A percentile compares a stretch with the other conserved stretches of the same genome.
These are phyloP conservation scores for Clarireedia hainanense DNA, from an alignment of 2,329 filamentous ascomycete genomes.

Conservation along the genomic window DNA sequence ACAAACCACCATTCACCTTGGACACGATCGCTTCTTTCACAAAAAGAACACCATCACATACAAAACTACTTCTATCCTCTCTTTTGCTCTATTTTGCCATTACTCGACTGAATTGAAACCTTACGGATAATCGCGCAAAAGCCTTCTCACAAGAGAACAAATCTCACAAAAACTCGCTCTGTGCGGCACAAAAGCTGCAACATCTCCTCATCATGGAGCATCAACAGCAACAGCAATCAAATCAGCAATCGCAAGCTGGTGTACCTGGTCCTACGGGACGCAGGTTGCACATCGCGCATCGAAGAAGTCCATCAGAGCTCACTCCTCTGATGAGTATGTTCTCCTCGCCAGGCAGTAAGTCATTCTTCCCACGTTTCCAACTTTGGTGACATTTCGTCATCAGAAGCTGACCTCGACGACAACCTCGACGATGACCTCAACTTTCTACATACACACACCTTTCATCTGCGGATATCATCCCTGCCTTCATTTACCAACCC, in stretches of 20 bases:
- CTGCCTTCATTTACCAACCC: not conserved
- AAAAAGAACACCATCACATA: not conserved
- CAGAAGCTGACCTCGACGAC: not conserved
- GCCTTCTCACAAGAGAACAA: slow-evolving; percentile 7
- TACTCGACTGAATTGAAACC: not conserved
- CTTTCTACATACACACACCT: not conserved
- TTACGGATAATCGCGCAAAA: no score
- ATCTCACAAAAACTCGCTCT: slow-evolving; percentile 6
- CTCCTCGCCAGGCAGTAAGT: slow-evolving; percentile 51
- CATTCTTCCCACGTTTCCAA: slow-evolving; percentile 11
- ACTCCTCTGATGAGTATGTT: slow-evolving; percentile 96
- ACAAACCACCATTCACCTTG: slow-evolving; percentile 27
- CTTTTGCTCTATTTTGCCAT: slow-evolving; percentile 19
- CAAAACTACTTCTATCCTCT: slow-evolving; percentile 23
- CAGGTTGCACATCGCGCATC: slow-evolving; percentile 93
- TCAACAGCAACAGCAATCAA: slow-evolving; percentile 30
- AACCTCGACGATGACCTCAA: not conserved
- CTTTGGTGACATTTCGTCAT: slow-evolving; percentile 24
- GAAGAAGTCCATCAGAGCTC: slow-evolving; percentile 92
- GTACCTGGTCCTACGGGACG: slow-evolving; percentile 72
- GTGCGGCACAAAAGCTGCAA: not conserved
- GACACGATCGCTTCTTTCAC: slow-evolving; percentile 19
- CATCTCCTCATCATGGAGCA: slow-evolving; percentile 35
- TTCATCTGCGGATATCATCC: not conserved
- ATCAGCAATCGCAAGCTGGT: slow-evolving; percentile 47